Evolutionary conservation across 2,329 filamentous ascomycete species (phyloP), one percentile per base, ranked within the genome.

Genomic region (Aspergillus brunneoviolaceus): DNA sequence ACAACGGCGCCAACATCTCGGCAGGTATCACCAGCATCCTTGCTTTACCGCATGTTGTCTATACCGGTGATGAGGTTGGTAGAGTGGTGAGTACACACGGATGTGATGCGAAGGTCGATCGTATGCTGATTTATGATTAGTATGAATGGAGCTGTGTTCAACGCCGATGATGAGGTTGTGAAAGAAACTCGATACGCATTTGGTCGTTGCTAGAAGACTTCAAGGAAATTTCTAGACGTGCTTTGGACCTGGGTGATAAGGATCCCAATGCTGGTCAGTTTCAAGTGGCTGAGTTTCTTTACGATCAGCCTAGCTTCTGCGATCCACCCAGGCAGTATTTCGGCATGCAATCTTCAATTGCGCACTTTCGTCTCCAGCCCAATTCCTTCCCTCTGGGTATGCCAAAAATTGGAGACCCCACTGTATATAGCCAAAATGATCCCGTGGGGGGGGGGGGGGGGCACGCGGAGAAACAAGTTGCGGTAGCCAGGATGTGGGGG

Each of bases 1-100:
- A 82, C 82, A 79, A 85, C 72, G 77, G 86, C 70, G 67, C 74
- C 39, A 84, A 83, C 63, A 81, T 80, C 60, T 72, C 68, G 47
- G 88, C 89, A 2, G 88, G 89, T 0, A 93, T 98, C 62, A 96
- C 90, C 42, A 96, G 90, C 72, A 90, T 99, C 55, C 82, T 90
- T 59, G 90, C 94, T 2, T 90, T 93, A 84, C 87, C 91, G 56
- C 88, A 89, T 63, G 84, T 89, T 63, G 87, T 98, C 10, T 98
- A 97, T 76, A 96, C 93, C 0, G 95, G 94, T 3, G 95, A 98
- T 78, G 95, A 98, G 65, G 89, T 92, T 64, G 95, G 95, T 31
- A 84, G 88, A 81, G 94, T 99, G 76, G 91, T 95, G 72, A 85
- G 88, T 85, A 60, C 54, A 58, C 21, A 10, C 19, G 9, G 23